Base-by-base conservation (phyloP, 495 filamentous ascomycete species). In the Bombardia bombarda region DNA sequence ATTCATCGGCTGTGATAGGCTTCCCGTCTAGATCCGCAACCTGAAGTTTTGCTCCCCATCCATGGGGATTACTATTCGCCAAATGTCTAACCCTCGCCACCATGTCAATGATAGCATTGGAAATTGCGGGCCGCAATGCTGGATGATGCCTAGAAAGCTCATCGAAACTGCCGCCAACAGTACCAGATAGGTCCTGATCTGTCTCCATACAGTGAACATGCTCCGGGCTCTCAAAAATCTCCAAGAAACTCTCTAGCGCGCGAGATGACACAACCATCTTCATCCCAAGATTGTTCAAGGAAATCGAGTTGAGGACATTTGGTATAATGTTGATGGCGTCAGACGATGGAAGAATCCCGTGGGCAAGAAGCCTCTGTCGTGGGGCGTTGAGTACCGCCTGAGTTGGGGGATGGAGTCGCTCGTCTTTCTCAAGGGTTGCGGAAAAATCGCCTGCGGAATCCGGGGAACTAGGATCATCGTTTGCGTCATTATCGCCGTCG, bases 131-230 rank as follows among this genome's bases (percentile, higher is more conserved):
- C 43, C 88, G 87, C 34, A 99, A 68, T 9, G 72, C 70, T 0
- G 92, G 93, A 58, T 99, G 93, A 55, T 99, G 92, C 16, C 92
- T 81, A 22, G 90, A 83, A 43, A 99, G 72, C 57, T 99, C 92
- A 58, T 99, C 93, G 56, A 99, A 94, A 10, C 84, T 83, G 5
- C 73, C 77, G 17, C 93, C 92, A 31, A 97, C 68, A 31, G 73
- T 72, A 30, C 57, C 65, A 2, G 82, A 62, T 24, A 82, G 65
- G n/a, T 83, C 79, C 5, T 75, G 68, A 42, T 95, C 90, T 28
- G 73, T 63, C 35, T 80, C 75, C 73, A 97, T 70, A 47, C 77
- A 80, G 50, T 86, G 88, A 33, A 97, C 80, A 62, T 99, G 93
- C 3, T 80, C 79, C 4, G 88, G 80, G 48, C 84, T 95, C 62